Conservation (phyloP, 768 basidiomycete genomes). For the Epithele typhae region DNA sequence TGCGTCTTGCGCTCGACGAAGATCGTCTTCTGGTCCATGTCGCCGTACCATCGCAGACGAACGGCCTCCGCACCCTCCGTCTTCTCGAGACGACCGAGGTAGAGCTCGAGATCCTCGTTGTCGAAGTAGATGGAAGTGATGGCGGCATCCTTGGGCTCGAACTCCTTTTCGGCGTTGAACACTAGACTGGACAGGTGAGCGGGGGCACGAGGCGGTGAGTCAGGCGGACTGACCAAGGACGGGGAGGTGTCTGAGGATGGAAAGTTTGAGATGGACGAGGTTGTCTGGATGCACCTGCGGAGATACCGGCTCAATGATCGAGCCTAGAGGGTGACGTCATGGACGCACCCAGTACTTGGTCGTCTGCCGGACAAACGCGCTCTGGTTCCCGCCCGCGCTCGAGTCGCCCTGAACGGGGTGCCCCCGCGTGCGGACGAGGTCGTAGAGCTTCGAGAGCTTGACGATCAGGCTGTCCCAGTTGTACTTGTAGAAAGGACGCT, state of each 20-base stretch:
- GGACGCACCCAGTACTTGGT: conserved; percentile 92
- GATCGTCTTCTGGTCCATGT: conserved; percentile 78
- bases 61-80: conserved; percentile 98
- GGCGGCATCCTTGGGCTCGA: conserved; percentile 79
- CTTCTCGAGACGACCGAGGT: conserved; percentile 95
- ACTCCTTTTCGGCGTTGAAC: conserved; percentile 15
- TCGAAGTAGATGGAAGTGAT: conserved; percentile 98
- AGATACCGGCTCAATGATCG: conserved; percentile 36
- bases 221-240: conserved; percentile 70
- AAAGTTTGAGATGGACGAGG: conserved; percentile 46
- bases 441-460: conserved; percentile 91
- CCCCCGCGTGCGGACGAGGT: conserved; percentile 92
- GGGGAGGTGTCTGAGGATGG: conserved; percentile 87
- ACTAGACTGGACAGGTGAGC: conserved; percentile 41
- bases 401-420: conserved; percentile 93
- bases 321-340: background rate
- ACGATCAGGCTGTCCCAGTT: conserved; percentile 96
- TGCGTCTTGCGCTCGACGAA: conserved; percentile 90
- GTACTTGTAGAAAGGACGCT: conserved; percentile 94
- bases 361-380: conserved; percentile 96
- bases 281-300: conserved; percentile 29
- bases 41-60: conserved; percentile 96
- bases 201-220: conserved; percentile 42
- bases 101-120: conserved; percentile 92
- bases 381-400: conserved; percentile 91